These are phyloP conservation scores for Aphanocladium album DNA, from an alignment of 2,329 filamentous ascomycete species.

Conservation along the genomic window DNA sequence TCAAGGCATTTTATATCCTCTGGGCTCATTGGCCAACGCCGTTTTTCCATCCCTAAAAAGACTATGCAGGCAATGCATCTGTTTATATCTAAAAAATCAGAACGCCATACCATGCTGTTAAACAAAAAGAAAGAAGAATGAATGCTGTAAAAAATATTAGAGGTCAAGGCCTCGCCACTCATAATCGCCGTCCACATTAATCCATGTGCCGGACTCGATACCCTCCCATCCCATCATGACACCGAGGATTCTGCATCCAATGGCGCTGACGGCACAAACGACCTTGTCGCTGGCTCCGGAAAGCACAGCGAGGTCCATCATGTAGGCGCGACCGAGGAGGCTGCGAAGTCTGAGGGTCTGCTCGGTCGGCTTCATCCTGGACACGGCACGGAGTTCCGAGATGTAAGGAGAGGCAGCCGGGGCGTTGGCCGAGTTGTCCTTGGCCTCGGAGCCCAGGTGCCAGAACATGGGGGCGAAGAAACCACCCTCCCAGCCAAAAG, in stretches of 20 bases:
- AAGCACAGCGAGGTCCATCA: conserved; percentile 74
- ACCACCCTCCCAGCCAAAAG: conserved; percentile 81
- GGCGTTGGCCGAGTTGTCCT: conserved; percentile 33
- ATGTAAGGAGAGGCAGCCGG: conserved; percentile 23
- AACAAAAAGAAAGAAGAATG: conserved; percentile 1
- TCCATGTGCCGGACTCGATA: conserved; percentile 58
- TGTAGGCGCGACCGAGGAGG: conserved; percentile 72
- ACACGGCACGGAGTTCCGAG: conserved; percentile 20
- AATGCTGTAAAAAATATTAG: conserved; percentile 32
- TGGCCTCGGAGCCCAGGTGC: conserved; percentile 57
- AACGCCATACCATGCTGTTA: conserved; percentile 16
- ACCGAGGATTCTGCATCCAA: conserved; percentile 67
- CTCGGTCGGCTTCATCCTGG: conserved; percentile 33
- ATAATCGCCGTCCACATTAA: conserved; percentile 71
- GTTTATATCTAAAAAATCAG: background rate
- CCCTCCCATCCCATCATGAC: conserved; percentile 87
- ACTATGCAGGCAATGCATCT: background rate
- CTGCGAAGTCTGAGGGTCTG: conserved; percentile 64
- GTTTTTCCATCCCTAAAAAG: background rate
- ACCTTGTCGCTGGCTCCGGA: conserved; percentile 62
- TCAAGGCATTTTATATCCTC: background rate
- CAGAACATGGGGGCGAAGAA: conserved; percentile 81
- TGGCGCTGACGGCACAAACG: conserved; percentile 71
- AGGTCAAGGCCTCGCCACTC: conserved; percentile 42
- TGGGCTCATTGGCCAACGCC: background rate